These are phyloP conservation scores for Globisporangium paroecandrum DNA, from an alignment of 352 stramenopile genomes.

Conservation along the genomic window DNA sequence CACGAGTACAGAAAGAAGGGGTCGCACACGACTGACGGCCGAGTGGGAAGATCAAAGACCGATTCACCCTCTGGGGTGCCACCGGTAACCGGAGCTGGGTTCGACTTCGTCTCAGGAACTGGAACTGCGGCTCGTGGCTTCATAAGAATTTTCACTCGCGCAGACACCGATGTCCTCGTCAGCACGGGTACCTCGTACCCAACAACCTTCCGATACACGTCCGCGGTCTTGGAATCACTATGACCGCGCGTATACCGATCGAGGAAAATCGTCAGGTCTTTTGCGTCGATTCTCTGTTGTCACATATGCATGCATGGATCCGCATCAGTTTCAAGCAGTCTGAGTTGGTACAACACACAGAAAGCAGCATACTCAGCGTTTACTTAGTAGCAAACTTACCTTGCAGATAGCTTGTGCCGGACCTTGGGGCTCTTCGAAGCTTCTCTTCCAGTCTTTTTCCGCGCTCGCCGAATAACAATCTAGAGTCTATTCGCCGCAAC, in stretches of 20 bases:
- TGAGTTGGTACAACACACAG: not conserved
- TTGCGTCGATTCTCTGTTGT: constrained; percentile 53
- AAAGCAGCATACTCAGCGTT: not conserved
- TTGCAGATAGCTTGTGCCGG: constrained; percentile 52
- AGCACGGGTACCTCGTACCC: constrained; percentile 81
- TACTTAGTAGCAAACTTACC: constrained; percentile 16
- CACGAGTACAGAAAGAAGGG: constrained; percentile 72
- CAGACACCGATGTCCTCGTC: constrained; percentile 59
- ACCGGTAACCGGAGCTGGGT: not conserved
- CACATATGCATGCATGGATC: not conserved
- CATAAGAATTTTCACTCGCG: constrained; percentile 51
- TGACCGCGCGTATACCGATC: constrained; percentile 74
- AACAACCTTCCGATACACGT: constrained; percentile 64
- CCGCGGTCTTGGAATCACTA: constrained; percentile 19
- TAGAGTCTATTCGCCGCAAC: constrained; percentile 38
- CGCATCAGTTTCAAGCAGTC: not conserved
- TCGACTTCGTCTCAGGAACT: constrained; percentile 8
- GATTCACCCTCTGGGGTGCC: not conserved
- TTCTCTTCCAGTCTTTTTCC: constrained; percentile 47
- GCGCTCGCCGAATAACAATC: constrained; percentile 76
- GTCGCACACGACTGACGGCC: constrained; percentile 49
- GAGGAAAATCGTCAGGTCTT: constrained; percentile 81
- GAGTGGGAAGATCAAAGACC: constrained; percentile 24
- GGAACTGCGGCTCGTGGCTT: constrained; percentile 27
- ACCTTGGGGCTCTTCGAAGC: constrained; percentile 64